Evolutionary conservation across 2,329 filamentous ascomycete species (phyloP), one percentile per base, ranked within the genome.

Genomic region (Epichloe hybrida): DNA sequence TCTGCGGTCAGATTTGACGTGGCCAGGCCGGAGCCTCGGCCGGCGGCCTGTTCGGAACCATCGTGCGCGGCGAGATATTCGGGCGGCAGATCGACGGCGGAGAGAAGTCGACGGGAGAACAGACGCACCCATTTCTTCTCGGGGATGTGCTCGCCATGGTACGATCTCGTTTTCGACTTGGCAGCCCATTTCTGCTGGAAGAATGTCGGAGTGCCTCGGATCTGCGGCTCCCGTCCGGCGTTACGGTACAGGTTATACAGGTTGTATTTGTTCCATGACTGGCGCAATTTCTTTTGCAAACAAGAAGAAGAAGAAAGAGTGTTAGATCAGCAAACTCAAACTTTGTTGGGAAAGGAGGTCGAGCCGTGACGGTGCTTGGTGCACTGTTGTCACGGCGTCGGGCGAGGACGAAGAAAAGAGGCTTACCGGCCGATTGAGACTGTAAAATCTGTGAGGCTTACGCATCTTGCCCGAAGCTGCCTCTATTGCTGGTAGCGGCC

Each of bases 121-220:
- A 95, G 90, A 64, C 86, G 86, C 69, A 86, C 79, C 93, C 93
- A 98, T 72, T 93, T 85, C 65, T 86, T 83, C 73, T 98, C 93
- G 57, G 84, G 82, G 58, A 98, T 84, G 64, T 95, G 88, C 66
- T 96, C 91, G 68, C 91, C 93, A 71, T 98, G 93, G 69, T 97
- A 98, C 56, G 78, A 83, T 58, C 93, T 83, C 41, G 88, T 80
- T 56, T 83, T 67, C 21, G 89, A 81, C 70, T 98, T 98, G 61
- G 91, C 87, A 1, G 71, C 69, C 91, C 91, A 98, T 84, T 98
- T 98, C 71, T 97, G 91, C 75, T 97, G 91, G 77, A 95, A 98
- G 72, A 93, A 94, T 43, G 90, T 96, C 55, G 71, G 69, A 48
- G 58, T 59, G 15, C 64, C 61, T 20, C 57, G 62, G 35, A 63